Conservation (phyloP, 352 stramenopile genomes). For the Pythium folliculosum region DNA sequence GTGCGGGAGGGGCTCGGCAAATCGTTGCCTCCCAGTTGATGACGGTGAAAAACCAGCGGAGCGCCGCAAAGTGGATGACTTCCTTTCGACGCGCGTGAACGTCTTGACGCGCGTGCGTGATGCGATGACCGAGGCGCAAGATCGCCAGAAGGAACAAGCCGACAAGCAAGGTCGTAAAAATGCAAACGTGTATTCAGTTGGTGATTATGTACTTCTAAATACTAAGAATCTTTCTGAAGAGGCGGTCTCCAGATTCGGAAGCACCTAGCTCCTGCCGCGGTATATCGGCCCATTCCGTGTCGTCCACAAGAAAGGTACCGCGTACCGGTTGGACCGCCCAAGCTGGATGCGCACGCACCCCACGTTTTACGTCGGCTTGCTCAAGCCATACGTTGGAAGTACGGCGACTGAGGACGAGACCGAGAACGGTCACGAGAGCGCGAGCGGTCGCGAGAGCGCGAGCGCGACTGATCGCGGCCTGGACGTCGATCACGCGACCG, state of each 20-base stretch:
- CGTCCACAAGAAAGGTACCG: neutral
- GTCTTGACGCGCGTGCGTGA: neutral
- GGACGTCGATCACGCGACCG: too few species aligned
- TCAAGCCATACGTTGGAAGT: conserved; percentile 1
- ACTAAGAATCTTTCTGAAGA: neutral
- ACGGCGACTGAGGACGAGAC: too few species aligned
- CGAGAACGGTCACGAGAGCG: too few species aligned
- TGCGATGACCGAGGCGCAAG: neutral
- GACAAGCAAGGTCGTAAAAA: neutral
- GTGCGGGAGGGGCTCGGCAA: conserved; percentile 19
- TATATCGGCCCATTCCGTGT: neutral
- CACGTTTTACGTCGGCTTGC: neutral
- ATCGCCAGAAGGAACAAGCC: neutral
- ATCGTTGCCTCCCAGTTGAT: conserved; percentile 14
- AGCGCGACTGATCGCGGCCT: too few species aligned
- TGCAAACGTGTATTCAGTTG: neutral
- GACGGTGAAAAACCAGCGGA: neutral
- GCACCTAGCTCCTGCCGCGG: neutral
- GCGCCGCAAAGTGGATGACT: neutral
- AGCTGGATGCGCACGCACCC: neutral
- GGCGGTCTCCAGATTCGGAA: neutral
- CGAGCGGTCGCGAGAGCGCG: too few species aligned
- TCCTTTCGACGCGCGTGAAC: neutral
- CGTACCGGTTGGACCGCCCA: neutral
- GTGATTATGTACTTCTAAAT: neutral